Evolutionary conservation across 2,329 filamentous ascomycete genomes (phyloP).

Genomic region (Epichloe sibirici): DNA sequence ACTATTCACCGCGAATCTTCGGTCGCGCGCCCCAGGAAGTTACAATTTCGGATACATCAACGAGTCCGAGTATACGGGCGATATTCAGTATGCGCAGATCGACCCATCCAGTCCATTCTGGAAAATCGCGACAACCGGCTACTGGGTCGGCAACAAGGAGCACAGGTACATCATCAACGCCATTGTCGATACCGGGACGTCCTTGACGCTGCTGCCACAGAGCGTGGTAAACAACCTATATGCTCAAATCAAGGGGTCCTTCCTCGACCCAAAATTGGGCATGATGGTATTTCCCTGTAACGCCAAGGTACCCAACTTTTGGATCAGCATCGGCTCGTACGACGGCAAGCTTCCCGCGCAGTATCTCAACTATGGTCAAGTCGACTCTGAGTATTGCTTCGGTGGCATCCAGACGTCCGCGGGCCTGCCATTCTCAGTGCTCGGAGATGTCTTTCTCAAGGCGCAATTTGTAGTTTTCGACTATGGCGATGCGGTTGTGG

Average conservation of each 20-base stretch:
- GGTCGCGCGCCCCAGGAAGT: slow-evolving; percentile 19
- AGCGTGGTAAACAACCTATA: slow-evolving; percentile 48
- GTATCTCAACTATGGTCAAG: slow-evolving; percentile 25
- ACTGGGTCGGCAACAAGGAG: slow-evolving; percentile 32
- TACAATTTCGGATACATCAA: slow-evolving; percentile 41
- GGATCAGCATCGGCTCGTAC: slow-evolving; percentile 22
- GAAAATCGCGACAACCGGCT: slow-evolving; percentile 45
- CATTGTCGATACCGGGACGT: slow-evolving; percentile 62
- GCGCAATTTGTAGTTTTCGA: slow-evolving; percentile 32
- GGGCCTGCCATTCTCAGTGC: slow-evolving; percentile 24
- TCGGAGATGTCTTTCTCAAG: slow-evolving; percentile 31
- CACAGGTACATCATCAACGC: slow-evolving; percentile 20
- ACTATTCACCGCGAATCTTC: slow-evolving; percentile 26
- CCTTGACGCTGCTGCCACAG: slow-evolving; percentile 47
- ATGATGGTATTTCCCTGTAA: slow-evolving; percentile 49
- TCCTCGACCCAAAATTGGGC: slow-evolving; percentile 30
- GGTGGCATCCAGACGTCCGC: slow-evolving; percentile 26
- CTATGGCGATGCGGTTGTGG: slow-evolving; percentile 18
- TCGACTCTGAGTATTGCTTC: slow-evolving; percentile 19
- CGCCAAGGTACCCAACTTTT: slow-evolving; percentile 32
- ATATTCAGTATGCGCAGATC: slow-evolving; percentile 42
- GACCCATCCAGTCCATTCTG: slow-evolving; percentile 46
- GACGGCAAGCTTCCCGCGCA: slow-evolving; percentile 22
- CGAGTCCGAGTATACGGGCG: slow-evolving; percentile 40
- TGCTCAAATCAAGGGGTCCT: slow-evolving; percentile 37